A percentile compares a stretch with the other conserved stretches of the same genome.
phyloP scores from a whole-genome alignment of 495 filamentous ascomycete species.

The Chaetomium fimeti region DNA sequence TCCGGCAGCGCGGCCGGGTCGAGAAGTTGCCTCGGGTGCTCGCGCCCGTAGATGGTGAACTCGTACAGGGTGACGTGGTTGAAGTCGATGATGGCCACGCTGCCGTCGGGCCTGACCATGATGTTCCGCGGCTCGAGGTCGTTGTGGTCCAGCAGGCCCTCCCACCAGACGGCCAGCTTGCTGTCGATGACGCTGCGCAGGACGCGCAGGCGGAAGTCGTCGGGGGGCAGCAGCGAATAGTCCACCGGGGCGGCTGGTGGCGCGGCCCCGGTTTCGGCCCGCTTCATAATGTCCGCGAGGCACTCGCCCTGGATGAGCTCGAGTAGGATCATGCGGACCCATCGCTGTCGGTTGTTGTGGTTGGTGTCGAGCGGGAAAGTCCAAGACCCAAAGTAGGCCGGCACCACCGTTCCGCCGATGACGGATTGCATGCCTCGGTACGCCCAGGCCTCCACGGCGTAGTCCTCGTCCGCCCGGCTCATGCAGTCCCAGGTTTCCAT shows the following conservation, averaged over 20 bases:
- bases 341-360: background rate
- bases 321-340: constrained; percentile 6
- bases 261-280: background rate
- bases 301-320: constrained; percentile 1
- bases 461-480: background rate
- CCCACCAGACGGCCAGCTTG: background rate
- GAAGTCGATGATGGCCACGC: constrained; percentile 1
- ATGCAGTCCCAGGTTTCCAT: background rate
- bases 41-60: background rate
- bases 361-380: background rate
- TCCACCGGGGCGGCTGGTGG: too few species aligned
- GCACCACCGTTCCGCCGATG: background rate
- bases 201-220: background rate
- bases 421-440: background rate
- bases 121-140: constrained; percentile 1
- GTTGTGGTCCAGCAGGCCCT: background rate
- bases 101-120: constrained; percentile 13
- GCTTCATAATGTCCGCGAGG: background rate
- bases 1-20: background rate
- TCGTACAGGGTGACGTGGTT: constrained; percentile 4
- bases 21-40: background rate
- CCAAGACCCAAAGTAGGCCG: constrained; percentile 1
- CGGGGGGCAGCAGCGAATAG: background rate
- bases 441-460: constrained; percentile 4
- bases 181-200: background rate